Evolutionary conservation across 2,329 filamentous ascomycete genomes (phyloP), one percentile per base, ranked within the genome.

Genomic region (Colletotrichum eremochloae): DNA sequence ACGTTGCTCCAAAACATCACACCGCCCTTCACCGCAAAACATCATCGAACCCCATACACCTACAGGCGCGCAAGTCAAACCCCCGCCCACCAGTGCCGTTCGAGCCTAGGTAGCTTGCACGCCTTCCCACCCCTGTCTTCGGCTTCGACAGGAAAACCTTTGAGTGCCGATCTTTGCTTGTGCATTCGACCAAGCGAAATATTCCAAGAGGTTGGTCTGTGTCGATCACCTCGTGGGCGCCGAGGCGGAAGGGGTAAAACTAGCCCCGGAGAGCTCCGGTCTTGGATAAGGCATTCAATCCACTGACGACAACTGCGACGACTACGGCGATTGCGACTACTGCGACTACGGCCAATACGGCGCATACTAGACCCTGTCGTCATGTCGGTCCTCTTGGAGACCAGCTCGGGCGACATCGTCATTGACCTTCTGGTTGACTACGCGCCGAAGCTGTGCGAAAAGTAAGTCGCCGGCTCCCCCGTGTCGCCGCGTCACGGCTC

Each of bases 371-470:
- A 44, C 42, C 42, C 44, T 44, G 50, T 42, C 60, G 62, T 50
- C 63, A 98, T 98, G 96, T 97, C 94, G 74, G 96, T 97, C 67
- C 88, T 98, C 40, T 87, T 99, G 63, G 96, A 99, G 84, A 98
- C 96, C 44, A 97, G 93, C 71, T 90, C 92, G 1, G 96, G 96
- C 79, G 96, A 99, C 82, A 93, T 99, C 79, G 96, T 97, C 75
- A 95, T 98, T 78, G 96, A 99, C 81, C 88, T 99, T 33, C 86
- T 97, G 73, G 91, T 96, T 63, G 94, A 97, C 76, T 93, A 96
- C 80, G 94, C 94, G 52, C 96, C 96, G 1, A 96, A 92, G 82
- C 91, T 95, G 77, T 98, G 96, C 86, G 93, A 98, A 84, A 99
- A 98, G 94, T 97, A 86, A 87, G 93, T 87, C n/a, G 46, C 24